phyloP scores from a whole-genome alignment of 768 basidiomycete species.

The Panaeolus papilionaceus region DNA sequence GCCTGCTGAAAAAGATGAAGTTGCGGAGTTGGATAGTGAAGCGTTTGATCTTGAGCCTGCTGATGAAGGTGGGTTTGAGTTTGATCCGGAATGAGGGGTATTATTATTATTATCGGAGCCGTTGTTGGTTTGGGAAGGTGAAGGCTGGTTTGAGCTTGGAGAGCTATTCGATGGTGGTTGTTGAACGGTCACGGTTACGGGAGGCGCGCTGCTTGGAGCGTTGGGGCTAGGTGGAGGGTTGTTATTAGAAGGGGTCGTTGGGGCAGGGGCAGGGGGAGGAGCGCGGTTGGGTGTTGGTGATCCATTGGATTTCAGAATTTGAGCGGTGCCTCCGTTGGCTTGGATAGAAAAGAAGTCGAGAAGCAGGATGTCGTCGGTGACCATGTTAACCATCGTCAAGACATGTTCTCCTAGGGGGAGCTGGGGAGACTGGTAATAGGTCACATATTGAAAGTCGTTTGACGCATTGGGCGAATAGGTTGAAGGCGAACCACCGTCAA shows the following conservation, averaged over 20 bases:
- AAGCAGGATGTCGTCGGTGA: not conserved
- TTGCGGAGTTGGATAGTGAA: not conserved
- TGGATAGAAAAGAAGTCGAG: not conserved
- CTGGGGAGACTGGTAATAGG: not conserved
- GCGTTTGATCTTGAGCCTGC: not conserved
- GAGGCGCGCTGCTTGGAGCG: not conserved
- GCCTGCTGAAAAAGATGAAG: not conserved
- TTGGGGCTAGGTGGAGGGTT: not conserved
- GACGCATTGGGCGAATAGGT: not conserved
- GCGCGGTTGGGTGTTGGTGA: not conserved
- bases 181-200: not conserved
- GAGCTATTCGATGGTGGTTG: not conserved
- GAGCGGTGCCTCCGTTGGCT: not conserved
- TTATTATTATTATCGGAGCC: too few relatives aligned
- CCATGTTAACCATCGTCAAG: not conserved
- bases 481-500: not conserved
- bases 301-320: not conserved
- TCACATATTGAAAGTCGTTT: not conserved
- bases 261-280: not conserved
- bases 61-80: not conserved
- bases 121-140: not conserved
- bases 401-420: not conserved
- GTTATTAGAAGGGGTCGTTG: not conserved
- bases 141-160: not conserved
- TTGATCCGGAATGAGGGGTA: not conserved